These are phyloP conservation scores for Globisporangium radiosum DNA, from an alignment of 352 stramenopile species.

Conservation along the genomic window DNA sequence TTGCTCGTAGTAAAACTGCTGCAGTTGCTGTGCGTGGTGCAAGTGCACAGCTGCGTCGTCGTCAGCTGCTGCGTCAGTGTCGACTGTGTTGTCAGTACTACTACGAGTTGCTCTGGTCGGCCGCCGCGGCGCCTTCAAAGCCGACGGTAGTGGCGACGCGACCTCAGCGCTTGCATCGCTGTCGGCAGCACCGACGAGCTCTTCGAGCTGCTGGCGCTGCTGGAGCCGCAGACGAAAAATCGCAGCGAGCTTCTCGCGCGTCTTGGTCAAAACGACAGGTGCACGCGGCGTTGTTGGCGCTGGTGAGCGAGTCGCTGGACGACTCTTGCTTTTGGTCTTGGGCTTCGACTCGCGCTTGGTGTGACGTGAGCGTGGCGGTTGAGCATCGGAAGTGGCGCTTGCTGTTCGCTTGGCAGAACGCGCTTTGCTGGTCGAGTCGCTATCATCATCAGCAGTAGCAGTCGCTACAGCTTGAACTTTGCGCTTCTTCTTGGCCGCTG, in stretches of 20 bases:
- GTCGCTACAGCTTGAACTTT: neutral
- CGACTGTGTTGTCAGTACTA: neutral
- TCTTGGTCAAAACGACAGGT: slow-evolving; percentile 6
- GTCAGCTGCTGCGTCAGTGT: slow-evolving; percentile 1
- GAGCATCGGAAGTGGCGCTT: neutral
- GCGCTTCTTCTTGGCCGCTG: neutral
- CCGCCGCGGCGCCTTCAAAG: neutral
- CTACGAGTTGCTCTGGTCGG: neutral
- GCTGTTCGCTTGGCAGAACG: neutral
- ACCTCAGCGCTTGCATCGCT: neutral
- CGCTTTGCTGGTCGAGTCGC: neutral
- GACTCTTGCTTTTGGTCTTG: too few relatives aligned
- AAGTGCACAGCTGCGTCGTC: slow-evolving; percentile 39
- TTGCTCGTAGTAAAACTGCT: slow-evolving; percentile 67
- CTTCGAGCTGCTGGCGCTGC: slow-evolving; percentile 30
- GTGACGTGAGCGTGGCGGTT: neutral
- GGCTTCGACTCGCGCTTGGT: neutral
- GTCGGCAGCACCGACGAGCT: slow-evolving; percentile 5
- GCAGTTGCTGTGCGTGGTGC: slow-evolving; percentile 34
- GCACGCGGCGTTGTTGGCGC: neutral
- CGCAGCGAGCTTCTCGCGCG: slow-evolving; percentile 41
- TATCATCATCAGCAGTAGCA: neutral
- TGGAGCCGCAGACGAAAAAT: slow-evolving; percentile 61
- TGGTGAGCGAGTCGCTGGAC: neutral
- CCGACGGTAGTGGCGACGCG: too few relatives aligned